Percentiles rank a stretch among this genome's conserved stretches.
Conservation (phyloP, 768 basidiomycete species). For the Panaeolus papilionaceus region DNA sequence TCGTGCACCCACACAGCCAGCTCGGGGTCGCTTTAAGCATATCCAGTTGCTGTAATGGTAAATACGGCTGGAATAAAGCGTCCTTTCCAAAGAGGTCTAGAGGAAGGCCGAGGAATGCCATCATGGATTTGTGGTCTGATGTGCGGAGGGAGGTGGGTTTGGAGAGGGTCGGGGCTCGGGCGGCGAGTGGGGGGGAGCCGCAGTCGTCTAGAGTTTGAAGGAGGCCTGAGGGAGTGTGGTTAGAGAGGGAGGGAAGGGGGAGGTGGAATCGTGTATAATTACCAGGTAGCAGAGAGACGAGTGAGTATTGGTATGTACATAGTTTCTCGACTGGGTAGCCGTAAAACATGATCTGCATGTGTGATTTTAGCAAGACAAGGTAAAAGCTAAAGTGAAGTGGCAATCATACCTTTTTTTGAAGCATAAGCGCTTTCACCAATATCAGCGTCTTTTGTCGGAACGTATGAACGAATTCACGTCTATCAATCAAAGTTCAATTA, state of each 20-base stretch:
- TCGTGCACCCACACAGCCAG: conserved; percentile 96
- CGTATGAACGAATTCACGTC: conserved; percentile 90
- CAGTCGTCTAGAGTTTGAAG: conserved; percentile 91
- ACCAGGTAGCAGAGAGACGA: conserved; percentile 95
- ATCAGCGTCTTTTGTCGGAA: conserved; percentile 92
- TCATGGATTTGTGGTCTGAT: conserved; percentile 89
- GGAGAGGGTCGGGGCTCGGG: conserved; percentile 59
- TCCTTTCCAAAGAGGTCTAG: conserved; percentile 94
- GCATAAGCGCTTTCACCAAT: conserved; percentile 93
- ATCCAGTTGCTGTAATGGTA: conserved; percentile 95
- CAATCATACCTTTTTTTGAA: conserved; percentile 81
- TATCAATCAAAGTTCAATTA: conserved; percentile 33
- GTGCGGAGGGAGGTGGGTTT: conserved; percentile 84
- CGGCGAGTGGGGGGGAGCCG: conserved; percentile 84
- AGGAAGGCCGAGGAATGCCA: conserved; percentile 93
- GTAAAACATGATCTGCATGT: conserved; percentile 87
- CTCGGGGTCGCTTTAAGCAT: conserved; percentile 78
- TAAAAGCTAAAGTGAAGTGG: background rate
- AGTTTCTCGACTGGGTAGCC: conserved; percentile 96
- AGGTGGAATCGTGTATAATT: conserved; percentile 26
- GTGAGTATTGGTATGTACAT: conserved; percentile 97
- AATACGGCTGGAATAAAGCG: conserved; percentile 96
- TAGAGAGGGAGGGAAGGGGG: background rate
- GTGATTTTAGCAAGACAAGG: conserved; percentile 5
- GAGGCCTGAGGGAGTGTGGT: conserved; percentile 58